Conservation (phyloP, 768 basidiomycete species). For the Podaxis rugospora region DNA sequence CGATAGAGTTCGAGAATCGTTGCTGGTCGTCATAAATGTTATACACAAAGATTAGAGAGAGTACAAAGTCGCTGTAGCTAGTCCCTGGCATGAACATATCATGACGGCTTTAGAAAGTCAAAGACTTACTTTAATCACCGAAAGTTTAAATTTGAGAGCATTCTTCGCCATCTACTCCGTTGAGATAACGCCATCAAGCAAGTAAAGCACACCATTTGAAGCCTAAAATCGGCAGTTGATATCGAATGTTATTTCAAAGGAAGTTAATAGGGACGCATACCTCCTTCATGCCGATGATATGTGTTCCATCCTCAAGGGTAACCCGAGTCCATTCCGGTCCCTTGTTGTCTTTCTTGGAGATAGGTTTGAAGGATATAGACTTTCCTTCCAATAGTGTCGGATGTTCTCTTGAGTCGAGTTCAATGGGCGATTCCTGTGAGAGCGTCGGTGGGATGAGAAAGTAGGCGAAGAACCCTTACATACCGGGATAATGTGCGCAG, state of each 20-base stretch:
- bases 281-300: conserved; percentile 58
- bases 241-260: not conserved
- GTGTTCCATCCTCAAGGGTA: conserved; percentile 49
- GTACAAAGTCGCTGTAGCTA: not conserved
- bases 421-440: conserved; percentile 42
- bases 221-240: not conserved
- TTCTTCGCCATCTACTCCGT: not conserved
- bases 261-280: conserved; percentile 27
- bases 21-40: not conserved
- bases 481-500: conserved; percentile 82
- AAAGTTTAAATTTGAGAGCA: not conserved
- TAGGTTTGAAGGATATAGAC: conserved; percentile 48
- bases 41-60: not conserved
- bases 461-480: conserved; percentile 6
- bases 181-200: conserved; percentile 6
- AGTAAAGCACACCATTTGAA: conserved; percentile 6
- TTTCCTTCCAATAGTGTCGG: conserved; percentile 57
- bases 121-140: not conserved
- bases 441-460: not conserved
- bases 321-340: conserved; percentile 56
- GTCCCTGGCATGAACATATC: not conserved
- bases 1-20: not conserved
- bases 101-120: not conserved
- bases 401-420: conserved; percentile 40
- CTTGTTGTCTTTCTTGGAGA: conserved; percentile 27